phyloP scores from a whole-genome alignment of 495 filamentous ascomycete genomes.

The Xylaria intraflava region DNA sequence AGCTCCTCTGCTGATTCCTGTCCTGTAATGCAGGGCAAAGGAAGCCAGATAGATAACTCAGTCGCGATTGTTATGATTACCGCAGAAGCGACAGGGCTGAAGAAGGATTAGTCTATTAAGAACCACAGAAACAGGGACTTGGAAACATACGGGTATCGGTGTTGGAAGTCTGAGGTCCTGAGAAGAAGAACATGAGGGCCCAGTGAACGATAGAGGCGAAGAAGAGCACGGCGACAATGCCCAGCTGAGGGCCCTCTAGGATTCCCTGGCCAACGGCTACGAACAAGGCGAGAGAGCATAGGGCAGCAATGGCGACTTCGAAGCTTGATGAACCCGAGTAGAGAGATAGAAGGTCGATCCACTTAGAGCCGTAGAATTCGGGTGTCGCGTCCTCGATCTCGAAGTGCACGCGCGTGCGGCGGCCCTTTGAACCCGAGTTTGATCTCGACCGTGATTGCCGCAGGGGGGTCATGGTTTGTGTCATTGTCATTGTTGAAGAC shows the following conservation, averaged over 20 bases:
- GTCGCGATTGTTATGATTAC: neutral
- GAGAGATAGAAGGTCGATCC: conserved; percentile 11
- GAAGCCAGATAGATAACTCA: neutral
- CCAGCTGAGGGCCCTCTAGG: conserved; percentile 1
- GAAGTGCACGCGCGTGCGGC: conserved; percentile 11
- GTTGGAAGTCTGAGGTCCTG: conserved; percentile 1
- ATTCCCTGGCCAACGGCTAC: conserved; percentile 8
- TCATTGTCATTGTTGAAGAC: conserved; percentile 13
- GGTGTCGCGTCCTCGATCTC: conserved; percentile 8
- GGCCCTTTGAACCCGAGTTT: conserved; percentile 11
- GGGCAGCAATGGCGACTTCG: conserved; percentile 13
- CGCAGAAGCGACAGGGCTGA: conserved; percentile 7
- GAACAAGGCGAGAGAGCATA: conserved; percentile 12
- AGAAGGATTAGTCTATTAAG: neutral
- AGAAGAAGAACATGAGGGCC: conserved; percentile 10
- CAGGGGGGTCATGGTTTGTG: conserved; percentile 6
- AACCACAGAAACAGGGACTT: neutral
- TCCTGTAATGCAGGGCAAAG: neutral
- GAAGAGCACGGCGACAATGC: conserved; percentile 9
- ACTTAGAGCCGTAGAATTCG: conserved; percentile 12
- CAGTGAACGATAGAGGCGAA: conserved; percentile 7
- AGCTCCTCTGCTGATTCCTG: neutral
- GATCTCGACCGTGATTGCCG: conserved; percentile 6
- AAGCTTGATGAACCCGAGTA: conserved; percentile 13
- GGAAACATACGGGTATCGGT: conserved; percentile 6